Conservation (phyloP, 2,329 filamentous ascomycete genomes). For the Ceratocystis smalleyi region DNA sequence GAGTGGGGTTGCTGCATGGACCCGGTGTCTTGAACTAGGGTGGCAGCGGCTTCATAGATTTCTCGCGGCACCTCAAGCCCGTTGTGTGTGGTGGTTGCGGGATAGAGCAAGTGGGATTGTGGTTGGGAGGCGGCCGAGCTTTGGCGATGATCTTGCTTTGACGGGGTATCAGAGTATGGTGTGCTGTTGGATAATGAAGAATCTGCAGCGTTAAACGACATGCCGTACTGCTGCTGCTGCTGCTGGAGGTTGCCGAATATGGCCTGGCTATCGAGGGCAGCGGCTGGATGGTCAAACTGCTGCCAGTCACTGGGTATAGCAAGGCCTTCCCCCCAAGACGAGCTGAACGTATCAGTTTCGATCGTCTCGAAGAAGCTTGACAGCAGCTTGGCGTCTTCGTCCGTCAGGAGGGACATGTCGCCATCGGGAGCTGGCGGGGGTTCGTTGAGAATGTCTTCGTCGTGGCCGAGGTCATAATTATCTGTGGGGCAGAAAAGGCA, state of each 20-base stretch:
- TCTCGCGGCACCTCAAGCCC: conserved; percentile 11
- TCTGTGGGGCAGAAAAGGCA: conserved; percentile 24
- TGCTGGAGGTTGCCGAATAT: conserved; percentile 16
- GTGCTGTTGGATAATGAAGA: conserved; percentile 10
- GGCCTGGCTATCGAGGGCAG: conserved; percentile 18
- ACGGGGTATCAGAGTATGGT: neutral
- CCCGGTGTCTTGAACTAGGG: conserved; percentile 16
- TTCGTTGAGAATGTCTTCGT: conserved; percentile 23
- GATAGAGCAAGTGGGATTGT: neutral
- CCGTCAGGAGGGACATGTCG: conserved; percentile 49
- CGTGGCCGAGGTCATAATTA: conserved; percentile 25
- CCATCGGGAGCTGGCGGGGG: conserved; percentile 45
- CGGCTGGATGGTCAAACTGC: conserved; percentile 26
- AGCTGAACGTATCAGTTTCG: conserved; percentile 34
- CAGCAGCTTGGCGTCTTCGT: conserved; percentile 43
- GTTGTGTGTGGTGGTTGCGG: conserved; percentile 3
- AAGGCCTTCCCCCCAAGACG: conserved; percentile 36
- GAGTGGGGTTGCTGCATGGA: conserved; percentile 29
- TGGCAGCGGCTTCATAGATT: conserved; percentile 15
- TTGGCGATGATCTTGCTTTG: neutral
- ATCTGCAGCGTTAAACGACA: conserved; percentile 19
- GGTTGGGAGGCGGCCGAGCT: conserved; percentile 1
- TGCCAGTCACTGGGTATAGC: conserved; percentile 39
- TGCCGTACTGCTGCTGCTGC: neutral
- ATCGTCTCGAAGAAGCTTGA: conserved; percentile 42